A percentile compares a stretch with the other conserved stretches of the same genome.
Evolutionary conservation across 2,329 filamentous ascomycete genomes (phyloP).

Genomic region (Cercospora sp.): DNA sequence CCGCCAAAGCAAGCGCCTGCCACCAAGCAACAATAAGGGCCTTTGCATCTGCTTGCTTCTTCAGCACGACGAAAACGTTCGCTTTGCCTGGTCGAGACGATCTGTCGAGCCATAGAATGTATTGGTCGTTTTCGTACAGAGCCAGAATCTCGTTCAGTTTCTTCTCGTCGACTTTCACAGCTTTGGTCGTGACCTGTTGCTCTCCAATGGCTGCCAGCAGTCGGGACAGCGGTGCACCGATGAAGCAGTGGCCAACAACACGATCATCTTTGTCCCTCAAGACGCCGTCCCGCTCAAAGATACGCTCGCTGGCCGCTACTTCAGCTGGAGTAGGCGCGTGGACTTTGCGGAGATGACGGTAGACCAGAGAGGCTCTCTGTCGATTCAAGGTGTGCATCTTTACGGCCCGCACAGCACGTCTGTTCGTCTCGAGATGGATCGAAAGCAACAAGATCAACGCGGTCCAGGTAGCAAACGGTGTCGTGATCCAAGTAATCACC

Average conservation of each 20-base stretch:
- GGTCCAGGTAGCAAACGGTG: conserved; percentile 69
- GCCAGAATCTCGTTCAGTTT: conserved; percentile 48
- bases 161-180: conserved; percentile 15
- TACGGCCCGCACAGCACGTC: conserved; percentile 79
- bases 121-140: conserved; percentile 49
- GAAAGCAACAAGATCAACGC: conserved; percentile 70
- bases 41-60: conserved; percentile 53
- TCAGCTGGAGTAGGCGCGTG: conserved; percentile 63
- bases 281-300: conserved; percentile 65
- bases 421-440: conserved; percentile 81
- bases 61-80: conserved; percentile 60
- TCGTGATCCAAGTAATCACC: conserved; percentile 73
- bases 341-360: conserved; percentile 53
- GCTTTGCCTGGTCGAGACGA: conserved; percentile 36
- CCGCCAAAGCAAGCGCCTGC: conserved; percentile 55
- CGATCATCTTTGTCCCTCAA: conserved; percentile 55
- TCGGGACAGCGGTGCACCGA: conserved; percentile 47
- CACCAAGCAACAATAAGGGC: conserved; percentile 63
- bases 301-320: conserved; percentile 59
- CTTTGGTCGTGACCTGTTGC: conserved; percentile 35
- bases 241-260: conserved; percentile 55
- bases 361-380: conserved; percentile 79
- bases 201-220: conserved; percentile 29
- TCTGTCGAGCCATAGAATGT: conserved; percentile 60
- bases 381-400: conserved; percentile 81